Conservation (phyloP, 257 asterid species). For the Nicotiana noctiflora region DNA sequence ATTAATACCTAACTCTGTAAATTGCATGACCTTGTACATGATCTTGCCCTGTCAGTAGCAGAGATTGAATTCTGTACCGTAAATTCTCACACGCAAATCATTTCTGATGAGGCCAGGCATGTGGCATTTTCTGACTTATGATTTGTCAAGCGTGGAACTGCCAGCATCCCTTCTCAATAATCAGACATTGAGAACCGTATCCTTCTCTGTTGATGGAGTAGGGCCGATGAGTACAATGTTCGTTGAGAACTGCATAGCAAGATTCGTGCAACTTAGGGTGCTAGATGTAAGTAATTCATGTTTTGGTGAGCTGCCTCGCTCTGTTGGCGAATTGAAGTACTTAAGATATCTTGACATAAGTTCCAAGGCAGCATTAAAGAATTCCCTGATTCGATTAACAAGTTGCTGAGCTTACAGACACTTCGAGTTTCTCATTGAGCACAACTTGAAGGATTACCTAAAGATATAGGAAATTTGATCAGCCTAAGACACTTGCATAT, state of each 20-base stretch:
- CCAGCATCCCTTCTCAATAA: background rate
- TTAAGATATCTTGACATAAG: background rate
- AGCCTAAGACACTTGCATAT: conserved; percentile 1
- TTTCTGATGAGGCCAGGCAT: background rate
- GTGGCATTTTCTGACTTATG: background rate
- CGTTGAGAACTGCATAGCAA: background rate
- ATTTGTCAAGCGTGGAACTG: background rate
- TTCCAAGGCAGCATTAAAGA: background rate
- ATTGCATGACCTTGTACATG: conserved; percentile 9
- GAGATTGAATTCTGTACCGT: background rate
- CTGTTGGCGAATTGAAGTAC: conserved; percentile 4
- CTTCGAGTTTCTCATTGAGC: background rate
- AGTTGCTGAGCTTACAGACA: conserved; percentile 1
- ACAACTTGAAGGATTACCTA: background rate
- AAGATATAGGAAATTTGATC: background rate
- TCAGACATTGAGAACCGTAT: background rate
- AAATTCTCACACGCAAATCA: background rate
- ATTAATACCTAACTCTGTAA: background rate
- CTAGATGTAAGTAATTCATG: conserved; percentile 2
- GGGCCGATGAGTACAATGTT: background rate
- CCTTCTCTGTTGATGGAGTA: background rate
- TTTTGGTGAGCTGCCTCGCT: background rate
- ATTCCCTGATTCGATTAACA: background rate
- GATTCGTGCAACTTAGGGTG: background rate
- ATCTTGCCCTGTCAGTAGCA: conserved; percentile 6